phyloP scores from a whole-genome alignment of 345 rosid genomes.

The Rhodamnia rubescens region DNA sequence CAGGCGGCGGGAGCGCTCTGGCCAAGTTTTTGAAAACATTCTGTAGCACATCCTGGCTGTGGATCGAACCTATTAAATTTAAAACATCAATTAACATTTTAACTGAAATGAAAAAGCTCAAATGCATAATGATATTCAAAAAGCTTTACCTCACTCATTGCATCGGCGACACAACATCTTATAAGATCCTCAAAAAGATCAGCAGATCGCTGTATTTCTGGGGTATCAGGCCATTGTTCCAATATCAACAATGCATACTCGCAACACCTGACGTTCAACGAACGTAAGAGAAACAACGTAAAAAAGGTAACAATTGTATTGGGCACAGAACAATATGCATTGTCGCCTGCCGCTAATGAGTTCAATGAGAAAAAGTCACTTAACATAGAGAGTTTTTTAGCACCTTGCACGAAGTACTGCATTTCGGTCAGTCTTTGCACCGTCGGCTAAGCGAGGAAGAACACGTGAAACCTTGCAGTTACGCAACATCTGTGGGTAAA shows the following conservation, averaged over 20 bases:
- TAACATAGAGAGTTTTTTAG: not conserved
- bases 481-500: constrained; percentile 68
- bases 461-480: constrained; percentile 93
- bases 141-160: constrained; percentile 88
- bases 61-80: constrained; percentile 61
- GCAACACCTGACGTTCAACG: constrained; percentile 56
- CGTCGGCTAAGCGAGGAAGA: constrained; percentile 85
- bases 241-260: constrained; percentile 86
- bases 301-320: not conserved
- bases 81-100: not conserved
- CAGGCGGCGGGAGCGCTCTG: constrained; percentile 90
- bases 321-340: not conserved
- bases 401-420: constrained; percentile 93
- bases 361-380: not conserved
- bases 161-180: constrained; percentile 92
- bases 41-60: constrained; percentile 99
- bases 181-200: constrained; percentile 86
- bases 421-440: constrained; percentile 88
- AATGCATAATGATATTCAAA: not conserved
- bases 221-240: constrained; percentile 97
- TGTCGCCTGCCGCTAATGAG: not conserved
- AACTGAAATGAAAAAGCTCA: not conserved
- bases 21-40: constrained; percentile 98
- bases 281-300: not conserved
- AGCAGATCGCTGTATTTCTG: constrained; percentile 88